Base-by-base conservation (phyloP, 805 yeast genomes). In the Candida easanensis region DNA sequence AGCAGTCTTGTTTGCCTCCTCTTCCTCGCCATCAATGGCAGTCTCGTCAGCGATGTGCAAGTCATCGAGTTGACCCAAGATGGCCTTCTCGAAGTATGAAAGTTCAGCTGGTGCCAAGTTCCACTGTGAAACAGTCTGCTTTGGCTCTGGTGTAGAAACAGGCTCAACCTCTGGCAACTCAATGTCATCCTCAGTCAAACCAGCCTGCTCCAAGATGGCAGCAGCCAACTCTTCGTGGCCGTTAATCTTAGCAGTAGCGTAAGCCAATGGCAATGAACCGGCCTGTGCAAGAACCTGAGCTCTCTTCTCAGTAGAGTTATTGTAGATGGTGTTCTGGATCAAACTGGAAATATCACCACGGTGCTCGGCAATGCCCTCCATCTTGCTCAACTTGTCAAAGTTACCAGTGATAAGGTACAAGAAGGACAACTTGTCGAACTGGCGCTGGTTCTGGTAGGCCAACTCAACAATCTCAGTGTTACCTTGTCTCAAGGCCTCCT, bases 401-500 rank as follows among this genome's bases (percentile, higher is more conserved):
- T 91, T 90, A 66, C 98, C 99, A 45, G 90, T 84, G 48, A 80
- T 71, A 54, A 91, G 70, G 62, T 93, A 93, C 46, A 89, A 71
- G 73, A 93, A 90, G 4, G 97, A 87, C 49, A 95, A 73, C 68
- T 87, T 87, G 61, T 91, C 98, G 50, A 93, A 84, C 45, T 80
- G 76, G 53, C 84, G 87, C 62, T 85, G 82, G 57, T 87, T 88
- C 67, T 93, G 99, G 58, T 84, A 87, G 27, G 84, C 90, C 52
- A 85, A 73, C 67, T 93, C 99, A 23, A 86, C 90, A 49, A 88
- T 71, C 42, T 82, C 81, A 49, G 84, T 76, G 62, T 91, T 87
- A 62, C 99, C 99, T 68, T 91, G 98, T 48, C 71, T 71, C 49
- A 89, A 69, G 5, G 99, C 98, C 61, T 88, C 98, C 46, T 76